A percentile compares a stretch with the other conserved stretches of the same genome.
Conservation (phyloP, 345 rosid species). For the Citrus glauca region DNA sequence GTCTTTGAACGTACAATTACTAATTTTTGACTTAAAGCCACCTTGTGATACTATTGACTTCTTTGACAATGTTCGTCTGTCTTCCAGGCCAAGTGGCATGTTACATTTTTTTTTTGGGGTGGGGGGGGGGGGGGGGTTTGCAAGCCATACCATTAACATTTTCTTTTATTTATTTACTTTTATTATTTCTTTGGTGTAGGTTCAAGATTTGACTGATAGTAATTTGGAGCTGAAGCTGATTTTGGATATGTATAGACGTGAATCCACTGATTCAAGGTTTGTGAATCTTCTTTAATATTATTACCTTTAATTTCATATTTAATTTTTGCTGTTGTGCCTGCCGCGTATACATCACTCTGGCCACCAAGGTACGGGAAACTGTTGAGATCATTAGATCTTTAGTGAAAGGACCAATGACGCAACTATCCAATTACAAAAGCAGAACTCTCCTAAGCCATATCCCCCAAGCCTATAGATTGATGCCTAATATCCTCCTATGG, state of each 20-base stretch:
- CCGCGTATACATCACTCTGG: not conserved
- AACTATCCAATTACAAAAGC: not conserved
- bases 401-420: not conserved
- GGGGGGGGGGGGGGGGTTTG: not conserved
- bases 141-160: not conserved
- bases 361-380: not conserved
- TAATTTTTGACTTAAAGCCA: not conserved
- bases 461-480: not conserved
- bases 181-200: constrained; percentile 44
- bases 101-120: too few relatives aligned
- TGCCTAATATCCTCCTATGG: not conserved
- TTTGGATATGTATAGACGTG: constrained; percentile 83
- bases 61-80: not conserved
- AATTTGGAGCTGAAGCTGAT: constrained; percentile 75
- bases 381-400: not conserved
- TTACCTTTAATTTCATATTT: not conserved
- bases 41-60: not conserved
- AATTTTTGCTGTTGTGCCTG: not conserved
- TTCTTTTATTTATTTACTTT: not conserved
- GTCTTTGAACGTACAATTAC: not conserved
- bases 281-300: constrained; percentile 4
- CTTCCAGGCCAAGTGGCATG: not conserved
- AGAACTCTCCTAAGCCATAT: not conserved
- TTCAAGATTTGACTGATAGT: constrained; percentile 58
- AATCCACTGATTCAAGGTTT: constrained; percentile 72